Evolutionary conservation across 2,329 filamentous ascomycete species (phyloP), one percentile per base, ranked within the genome.

Genomic region (Diplodia corticola): DNA sequence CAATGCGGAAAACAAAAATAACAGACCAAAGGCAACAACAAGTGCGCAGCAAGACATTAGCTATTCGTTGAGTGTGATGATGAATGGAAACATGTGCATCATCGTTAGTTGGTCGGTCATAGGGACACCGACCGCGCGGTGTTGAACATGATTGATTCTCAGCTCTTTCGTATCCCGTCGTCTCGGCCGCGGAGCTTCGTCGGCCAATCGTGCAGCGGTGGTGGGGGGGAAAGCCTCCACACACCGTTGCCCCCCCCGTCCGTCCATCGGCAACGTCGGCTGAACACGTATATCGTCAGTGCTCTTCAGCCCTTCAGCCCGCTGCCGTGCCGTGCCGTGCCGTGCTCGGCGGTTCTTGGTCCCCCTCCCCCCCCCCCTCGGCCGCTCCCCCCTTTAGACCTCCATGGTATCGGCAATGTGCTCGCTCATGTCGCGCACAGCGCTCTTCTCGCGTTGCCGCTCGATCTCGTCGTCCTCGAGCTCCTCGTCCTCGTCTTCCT

Each of bases 401-500:
- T 85, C 83, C 81, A 85, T 84, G 12, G 77, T 77, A 55, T 84
- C 83, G 55, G 81, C 79, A 64, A 85, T 79, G 65, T 84, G 81
- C 72, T 86, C 82, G 69, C 83, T 85, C 79, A 84, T 80, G 3
- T 81, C 81, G 40, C 83, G 78, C 13, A 84, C 80, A 24, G 76
- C 78, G 48, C 80, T 81, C 50, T 55, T 46, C 28, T 64, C 51
- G 13, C 51, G 48, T 51, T 64, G 60, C 33, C 48, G 76, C 60
- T 80, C 79, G 40, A 77, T 74, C 49, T 81, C 79, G 64, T 80
- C 76, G 20, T 78, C 72, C 26, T 68, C 59, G 28, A 69, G 67
- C 13, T 71, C 66, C 48, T 72, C 71, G 22, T 72, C 69, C 37
- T 74, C 71, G 37, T 68, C 69, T 48, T 57, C 63, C 10, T 67